A percentile compares a stretch with the other conserved stretches of the same genome.
phyloP scores from a whole-genome alignment of 2,329 filamentous ascomycete species.

The Rugonectria rugulosa region DNA sequence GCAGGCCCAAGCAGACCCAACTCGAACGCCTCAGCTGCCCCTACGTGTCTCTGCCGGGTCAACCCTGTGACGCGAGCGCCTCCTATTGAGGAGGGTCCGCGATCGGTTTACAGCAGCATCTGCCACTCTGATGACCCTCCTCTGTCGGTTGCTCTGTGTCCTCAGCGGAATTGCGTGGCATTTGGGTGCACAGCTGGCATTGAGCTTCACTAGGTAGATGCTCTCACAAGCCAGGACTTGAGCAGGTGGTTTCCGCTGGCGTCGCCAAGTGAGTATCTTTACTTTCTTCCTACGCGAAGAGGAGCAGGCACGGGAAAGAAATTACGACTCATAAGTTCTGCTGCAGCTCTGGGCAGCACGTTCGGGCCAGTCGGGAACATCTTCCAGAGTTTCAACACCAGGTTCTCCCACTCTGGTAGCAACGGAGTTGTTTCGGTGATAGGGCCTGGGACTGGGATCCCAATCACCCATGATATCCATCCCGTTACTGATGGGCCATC shows the following conservation, averaged over 20 bases:
- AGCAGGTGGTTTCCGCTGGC: conserved; percentile 64
- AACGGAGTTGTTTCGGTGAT: conserved; percentile 31
- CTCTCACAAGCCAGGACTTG: conserved; percentile 55
- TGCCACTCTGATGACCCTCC: conserved; percentile 69
- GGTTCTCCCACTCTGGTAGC: conserved; percentile 28
- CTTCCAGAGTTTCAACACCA: conserved; percentile 35
- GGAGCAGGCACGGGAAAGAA: conserved; percentile 59
- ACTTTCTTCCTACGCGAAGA: conserved; percentile 66
- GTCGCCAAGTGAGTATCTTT: conserved; percentile 62
- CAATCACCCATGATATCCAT: conserved; percentile 21
- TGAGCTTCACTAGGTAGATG: conserved; percentile 67
- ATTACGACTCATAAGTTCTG: conserved; percentile 68
- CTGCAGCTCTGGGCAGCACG: conserved; percentile 48
- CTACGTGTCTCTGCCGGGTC: conserved; percentile 36
- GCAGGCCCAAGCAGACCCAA: conserved; percentile 19
- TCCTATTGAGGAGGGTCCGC: conserved; percentile 42
- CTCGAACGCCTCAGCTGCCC: conserved; percentile 8
- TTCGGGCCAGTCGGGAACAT: conserved; percentile 30
- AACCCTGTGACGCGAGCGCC: conserved; percentile 32
- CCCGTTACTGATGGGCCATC: conserved; percentile 20
- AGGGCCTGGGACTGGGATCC: conserved; percentile 17
- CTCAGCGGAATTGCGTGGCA: conserved; percentile 69
- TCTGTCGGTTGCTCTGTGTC: conserved; percentile 70
- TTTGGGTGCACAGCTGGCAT: conserved; percentile 70
- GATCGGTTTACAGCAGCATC: conserved; percentile 53